Evolutionary conservation across 257 asterid genomes (phyloP).

Genomic region (Solanum piurae): DNA sequence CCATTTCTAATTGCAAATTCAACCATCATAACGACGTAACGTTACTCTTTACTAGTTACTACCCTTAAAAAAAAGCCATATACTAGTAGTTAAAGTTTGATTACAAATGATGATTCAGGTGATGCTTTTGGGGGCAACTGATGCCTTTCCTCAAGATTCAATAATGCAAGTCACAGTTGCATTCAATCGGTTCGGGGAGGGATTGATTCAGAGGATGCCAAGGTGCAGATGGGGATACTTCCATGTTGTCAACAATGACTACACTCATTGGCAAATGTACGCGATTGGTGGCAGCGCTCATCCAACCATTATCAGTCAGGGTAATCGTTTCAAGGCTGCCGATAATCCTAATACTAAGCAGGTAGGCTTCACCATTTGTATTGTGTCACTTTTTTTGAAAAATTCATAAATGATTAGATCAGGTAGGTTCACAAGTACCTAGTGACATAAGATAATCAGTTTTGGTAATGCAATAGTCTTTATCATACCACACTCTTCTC

Average conservation of each 20-base stretch:
- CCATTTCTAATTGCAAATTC: slow-evolving; percentile 10
- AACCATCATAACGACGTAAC: neutral
- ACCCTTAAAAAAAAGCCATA: neutral
- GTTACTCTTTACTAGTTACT: neutral
- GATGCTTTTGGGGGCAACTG: slow-evolving; percentile 49
- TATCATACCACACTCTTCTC: neutral
- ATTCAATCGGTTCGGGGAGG: slow-evolving; percentile 45
- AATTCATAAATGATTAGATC: neutral
- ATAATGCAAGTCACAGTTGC: slow-evolving; percentile 53
- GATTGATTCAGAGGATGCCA: slow-evolving; percentile 55
- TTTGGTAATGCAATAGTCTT: neutral
- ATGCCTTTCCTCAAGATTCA: slow-evolving; percentile 14
- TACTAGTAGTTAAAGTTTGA: neutral
- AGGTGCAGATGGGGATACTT: slow-evolving; percentile 54
- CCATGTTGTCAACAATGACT: slow-evolving; percentile 51
- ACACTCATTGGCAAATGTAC: slow-evolving; percentile 45
- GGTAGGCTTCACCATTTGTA: slow-evolving; percentile 19
- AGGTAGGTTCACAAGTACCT: neutral
- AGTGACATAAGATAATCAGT: neutral
- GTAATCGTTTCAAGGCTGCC: slow-evolving; percentile 47
- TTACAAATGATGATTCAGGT: neutral
- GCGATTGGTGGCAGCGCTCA: slow-evolving; percentile 56
- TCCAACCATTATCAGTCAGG: slow-evolving; percentile 61
- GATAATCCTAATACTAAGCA: slow-evolving; percentile 25
- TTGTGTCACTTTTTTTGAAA: neutral